phyloP scores from a whole-genome alignment of 2,329 filamentous ascomycete species.

The Cladosporium colombiae region DNA sequence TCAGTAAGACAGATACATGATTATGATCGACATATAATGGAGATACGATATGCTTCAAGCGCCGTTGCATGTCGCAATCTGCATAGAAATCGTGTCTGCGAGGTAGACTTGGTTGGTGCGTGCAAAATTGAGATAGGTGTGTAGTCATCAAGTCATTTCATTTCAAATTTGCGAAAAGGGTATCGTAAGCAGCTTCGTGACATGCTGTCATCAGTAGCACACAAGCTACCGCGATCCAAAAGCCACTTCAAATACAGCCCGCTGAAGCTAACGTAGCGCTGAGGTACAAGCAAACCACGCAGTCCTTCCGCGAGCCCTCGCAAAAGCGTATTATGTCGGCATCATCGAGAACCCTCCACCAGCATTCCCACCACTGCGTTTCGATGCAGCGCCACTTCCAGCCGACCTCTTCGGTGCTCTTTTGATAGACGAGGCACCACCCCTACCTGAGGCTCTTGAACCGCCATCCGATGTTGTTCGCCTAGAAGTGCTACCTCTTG shows the following conservation, averaged over 20 bases:
- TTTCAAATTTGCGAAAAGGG: neutral
- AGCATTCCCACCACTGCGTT: neutral
- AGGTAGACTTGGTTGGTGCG: too few species aligned
- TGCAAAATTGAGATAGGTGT: neutral
- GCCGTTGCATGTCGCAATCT: too few species aligned
- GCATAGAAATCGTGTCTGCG: too few species aligned
- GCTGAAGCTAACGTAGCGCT: neutral
- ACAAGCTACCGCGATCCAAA: neutral
- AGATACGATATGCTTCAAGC: too few species aligned
- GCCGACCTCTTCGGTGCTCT: conserved; percentile 1
- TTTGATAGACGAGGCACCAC: neutral
- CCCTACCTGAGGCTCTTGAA: conserved; percentile 4
- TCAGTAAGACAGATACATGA: too few species aligned
- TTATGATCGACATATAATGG: too few species aligned
- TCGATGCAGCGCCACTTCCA: neutral
- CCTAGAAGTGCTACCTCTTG: conserved; percentile 7
- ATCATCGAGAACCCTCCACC: conserved; percentile 15
- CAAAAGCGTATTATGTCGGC: conserved; percentile 12
- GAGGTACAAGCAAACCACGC: neutral
- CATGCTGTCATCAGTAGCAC: neutral
- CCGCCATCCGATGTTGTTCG: conserved; percentile 4
- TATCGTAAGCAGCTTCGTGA: neutral
- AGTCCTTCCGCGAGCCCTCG: neutral
- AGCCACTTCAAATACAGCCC: neutral
- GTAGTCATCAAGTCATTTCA: neutral